These are phyloP conservation scores for Vitis vinifera DNA, from an alignment of 164 flowering plant species.

Conservation along the genomic window DNA sequence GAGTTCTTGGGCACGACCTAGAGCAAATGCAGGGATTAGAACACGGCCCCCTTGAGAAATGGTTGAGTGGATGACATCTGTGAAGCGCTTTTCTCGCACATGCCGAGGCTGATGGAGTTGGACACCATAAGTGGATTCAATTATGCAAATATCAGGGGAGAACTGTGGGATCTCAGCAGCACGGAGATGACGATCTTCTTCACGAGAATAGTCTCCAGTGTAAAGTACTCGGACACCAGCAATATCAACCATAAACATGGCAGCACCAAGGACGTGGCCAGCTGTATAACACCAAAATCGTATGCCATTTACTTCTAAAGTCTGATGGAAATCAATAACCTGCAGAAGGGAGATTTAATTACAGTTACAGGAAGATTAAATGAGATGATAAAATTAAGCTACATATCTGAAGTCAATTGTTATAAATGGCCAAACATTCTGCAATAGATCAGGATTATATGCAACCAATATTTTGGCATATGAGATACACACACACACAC, in stretches of 20 bases:
- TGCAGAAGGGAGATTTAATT: constrained; percentile 22
- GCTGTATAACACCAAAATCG: constrained; percentile 99
- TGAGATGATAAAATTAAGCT: background rate
- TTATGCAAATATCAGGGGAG: constrained; percentile 92
- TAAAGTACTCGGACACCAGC: constrained; percentile 97
- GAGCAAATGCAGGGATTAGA: constrained; percentile 92
- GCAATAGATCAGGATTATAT: background rate
- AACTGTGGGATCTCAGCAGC: constrained; percentile 95
- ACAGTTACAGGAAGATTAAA: no score
- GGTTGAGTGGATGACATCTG: constrained; percentile 85
- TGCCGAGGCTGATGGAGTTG: constrained; percentile 91
- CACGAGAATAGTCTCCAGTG: constrained; percentile 97
- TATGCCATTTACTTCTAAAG: constrained; percentile 90
- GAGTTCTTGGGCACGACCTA: constrained; percentile 97
- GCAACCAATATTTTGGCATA: background rate
- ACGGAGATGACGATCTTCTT: constrained; percentile 95
- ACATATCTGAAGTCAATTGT: no score
- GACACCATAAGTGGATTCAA: constrained; percentile 95
- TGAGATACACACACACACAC: no score
- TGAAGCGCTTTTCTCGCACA: constrained; percentile 85
- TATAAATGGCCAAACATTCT: no score
- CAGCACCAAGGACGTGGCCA: constrained; percentile 99
- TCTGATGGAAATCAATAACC: constrained; percentile 99
- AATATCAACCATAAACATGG: constrained; percentile 99
- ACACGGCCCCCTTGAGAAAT: constrained; percentile 94